Evolutionary conservation across 805 yeast species (phyloP).

Genomic region (Phaffomyces antillensis): DNA sequence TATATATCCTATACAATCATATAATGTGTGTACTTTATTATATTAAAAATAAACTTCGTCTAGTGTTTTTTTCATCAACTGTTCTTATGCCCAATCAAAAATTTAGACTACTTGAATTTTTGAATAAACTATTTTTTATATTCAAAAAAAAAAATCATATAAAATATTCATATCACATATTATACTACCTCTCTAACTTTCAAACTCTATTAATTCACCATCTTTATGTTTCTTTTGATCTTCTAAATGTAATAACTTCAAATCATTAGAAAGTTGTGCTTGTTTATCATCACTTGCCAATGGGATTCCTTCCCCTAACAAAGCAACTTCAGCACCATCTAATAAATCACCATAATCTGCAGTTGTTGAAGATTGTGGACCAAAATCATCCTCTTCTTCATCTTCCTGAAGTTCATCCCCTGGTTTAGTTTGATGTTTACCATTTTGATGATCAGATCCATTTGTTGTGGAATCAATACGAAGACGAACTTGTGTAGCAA

Average conservation of each 20-base stretch:
- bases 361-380: conserved; percentile 29
- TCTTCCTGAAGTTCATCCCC: conserved; percentile 4
- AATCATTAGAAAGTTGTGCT: conserved; percentile 17
- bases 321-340: conserved; percentile 44
- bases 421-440: conserved; percentile 1
- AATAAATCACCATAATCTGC: conserved; percentile 37
- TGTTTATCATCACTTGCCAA: conserved; percentile 7
- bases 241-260: conserved; percentile 24
- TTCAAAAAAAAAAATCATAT: no score
- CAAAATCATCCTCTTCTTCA: conserved; percentile 47
- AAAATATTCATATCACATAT: no score
- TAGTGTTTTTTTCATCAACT: no score
- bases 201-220: conserved; percentile 36
- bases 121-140: neutral
- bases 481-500: conserved; percentile 82
- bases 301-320: conserved; percentile 28
- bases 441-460: neutral
- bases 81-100: no score
- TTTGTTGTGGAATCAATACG: conserved; percentile 61
- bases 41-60: neutral
- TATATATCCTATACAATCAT: neutral
- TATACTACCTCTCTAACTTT: conserved; percentile 15
- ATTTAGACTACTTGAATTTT: no score
- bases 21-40: neutral
- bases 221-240: conserved; percentile 9